Conservation (phyloP, 2,329 filamentous ascomycete species). For the Scytalidium lignicola region DNA sequence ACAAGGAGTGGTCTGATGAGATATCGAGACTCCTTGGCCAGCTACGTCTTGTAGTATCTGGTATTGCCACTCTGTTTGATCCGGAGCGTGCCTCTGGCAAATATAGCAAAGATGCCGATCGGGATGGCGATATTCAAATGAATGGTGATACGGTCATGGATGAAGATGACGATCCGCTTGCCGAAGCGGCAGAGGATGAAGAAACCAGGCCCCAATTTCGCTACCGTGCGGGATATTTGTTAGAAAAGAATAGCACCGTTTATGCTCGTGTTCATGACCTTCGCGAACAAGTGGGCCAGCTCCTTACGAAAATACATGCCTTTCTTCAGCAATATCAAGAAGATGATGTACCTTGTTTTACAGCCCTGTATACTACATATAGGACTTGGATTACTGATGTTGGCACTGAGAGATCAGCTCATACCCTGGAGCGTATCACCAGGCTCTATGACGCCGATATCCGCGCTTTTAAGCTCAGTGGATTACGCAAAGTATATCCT, state of each 20-base stretch:
- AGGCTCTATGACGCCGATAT: conserved; percentile 83
- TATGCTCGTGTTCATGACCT: conserved; percentile 77
- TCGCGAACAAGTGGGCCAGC: conserved; percentile 72
- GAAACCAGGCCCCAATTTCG: conserved; percentile 80
- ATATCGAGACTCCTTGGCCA: conserved; percentile 85
- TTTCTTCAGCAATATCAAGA: conserved; percentile 83
- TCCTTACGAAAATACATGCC: conserved; percentile 76
- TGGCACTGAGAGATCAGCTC: conserved; percentile 90
- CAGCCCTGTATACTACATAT: conserved; percentile 85
- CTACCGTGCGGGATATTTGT: conserved; percentile 82
- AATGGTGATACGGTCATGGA: conserved; percentile 44
- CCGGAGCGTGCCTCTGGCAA: conserved; percentile 62
- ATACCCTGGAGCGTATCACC: conserved; percentile 82
- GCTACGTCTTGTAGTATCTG: conserved; percentile 82
- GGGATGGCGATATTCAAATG: conserved; percentile 40
- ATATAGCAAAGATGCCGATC: conserved; percentile 37
- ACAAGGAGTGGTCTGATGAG: conserved; percentile 98
- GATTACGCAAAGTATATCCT: conserved; percentile 86
- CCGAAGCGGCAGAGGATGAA: conserved; percentile 68
- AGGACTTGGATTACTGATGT: conserved; percentile 97
- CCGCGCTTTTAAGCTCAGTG: conserved; percentile 89
- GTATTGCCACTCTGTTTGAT: conserved; percentile 85
- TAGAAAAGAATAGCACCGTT: conserved; percentile 56
- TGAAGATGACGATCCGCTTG: conserved; percentile 51
- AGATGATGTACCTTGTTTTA: conserved; percentile 95